Evolutionary conservation across 2,329 filamentous ascomycete genomes (phyloP), one percentile per base, ranked within the genome.

Genomic region (Cytospora chrysosperma): DNA sequence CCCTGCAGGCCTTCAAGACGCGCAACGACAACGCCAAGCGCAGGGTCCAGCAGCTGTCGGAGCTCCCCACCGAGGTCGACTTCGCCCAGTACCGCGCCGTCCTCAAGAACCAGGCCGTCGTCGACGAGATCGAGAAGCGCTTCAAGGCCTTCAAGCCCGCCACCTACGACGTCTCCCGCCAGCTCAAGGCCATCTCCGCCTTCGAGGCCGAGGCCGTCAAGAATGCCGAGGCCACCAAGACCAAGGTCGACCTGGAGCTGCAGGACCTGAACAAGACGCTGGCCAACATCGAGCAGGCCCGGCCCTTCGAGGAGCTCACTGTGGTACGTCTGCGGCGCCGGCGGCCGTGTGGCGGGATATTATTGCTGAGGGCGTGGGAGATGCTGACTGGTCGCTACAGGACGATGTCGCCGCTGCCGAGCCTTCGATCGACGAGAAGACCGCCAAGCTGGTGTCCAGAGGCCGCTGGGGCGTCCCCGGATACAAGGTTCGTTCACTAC

Each of bases 11-110:
- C 70, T 99, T 99, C 90, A 99, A 99, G 88, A 95, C 97, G 88
- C 93, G 95, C 83, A 97, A 98, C 85, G 95, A 99, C 78, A 93
- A 97, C 78, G 94, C 92, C 76, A 93, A 94, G 81, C 94, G 95
- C 84, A 94, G 94, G 82, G 85, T 99, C 67, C 88, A 90, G 79
- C 74, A 87, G 68, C 92, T 99, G 65, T 88, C 87, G 68, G 92
- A 97, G 81, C 88, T 90, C 77, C 83, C 94, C 69, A 92, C 92
- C 74, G 86, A 87, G 65, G 87, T 99, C 81, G 93, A 99, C 85
- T 98, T 99, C 82, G 79, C 87, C 71, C 86, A 94, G 80, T 99
- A 98, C 91, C 93, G 93, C 80, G 84, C 84, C 76, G 76, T 91
- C 72, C 88, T 99, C 73, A 98, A 97, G 88, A 99, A 99, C 91